phyloP scores from a whole-genome alignment of 352 stramenopile species.

The Globisporangium barbulae region DNA sequence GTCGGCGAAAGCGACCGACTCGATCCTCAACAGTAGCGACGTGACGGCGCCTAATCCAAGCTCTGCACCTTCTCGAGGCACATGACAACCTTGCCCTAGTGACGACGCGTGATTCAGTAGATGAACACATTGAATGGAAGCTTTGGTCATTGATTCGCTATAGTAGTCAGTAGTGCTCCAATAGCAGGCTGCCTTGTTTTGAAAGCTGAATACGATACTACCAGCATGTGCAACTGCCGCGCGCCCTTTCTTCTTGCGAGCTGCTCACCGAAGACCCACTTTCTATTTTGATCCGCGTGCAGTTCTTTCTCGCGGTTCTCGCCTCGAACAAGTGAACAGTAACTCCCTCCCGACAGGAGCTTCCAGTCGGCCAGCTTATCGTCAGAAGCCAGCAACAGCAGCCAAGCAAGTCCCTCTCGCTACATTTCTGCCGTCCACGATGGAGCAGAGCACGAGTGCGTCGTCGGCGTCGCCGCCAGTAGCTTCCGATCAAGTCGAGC shows the following conservation, averaged over 20 bases:
- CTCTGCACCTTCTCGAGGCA: not conserved
- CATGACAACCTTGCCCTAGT: not conserved
- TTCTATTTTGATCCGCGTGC: not conserved
- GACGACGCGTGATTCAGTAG: not conserved
- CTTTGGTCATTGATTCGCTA: too few species aligned
- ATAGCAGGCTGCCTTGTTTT: not conserved
- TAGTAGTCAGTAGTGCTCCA: not conserved
- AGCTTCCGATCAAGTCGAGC: not conserved
- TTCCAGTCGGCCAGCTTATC: not conserved
- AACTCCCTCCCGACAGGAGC: not conserved
- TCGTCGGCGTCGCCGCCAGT: not conserved
- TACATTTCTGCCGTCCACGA: not conserved
- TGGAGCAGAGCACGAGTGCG: not conserved
- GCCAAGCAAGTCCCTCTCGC: not conserved
- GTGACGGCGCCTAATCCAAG: not conserved
- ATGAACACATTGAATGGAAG: not conserved
- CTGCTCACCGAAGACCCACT: not conserved
- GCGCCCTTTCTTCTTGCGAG: too few species aligned
- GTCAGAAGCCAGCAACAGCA: not conserved
- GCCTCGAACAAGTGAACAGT: not conserved
- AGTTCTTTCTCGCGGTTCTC: not conserved
- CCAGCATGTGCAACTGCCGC: too few species aligned
- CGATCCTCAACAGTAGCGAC: constrained; percentile 36
- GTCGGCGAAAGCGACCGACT: constrained; percentile 45
- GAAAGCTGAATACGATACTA: too few species aligned